Base-by-base conservation (phyloP, 1,284 basidiomycete species). In the Acaromyces ingoldii region DNA sequence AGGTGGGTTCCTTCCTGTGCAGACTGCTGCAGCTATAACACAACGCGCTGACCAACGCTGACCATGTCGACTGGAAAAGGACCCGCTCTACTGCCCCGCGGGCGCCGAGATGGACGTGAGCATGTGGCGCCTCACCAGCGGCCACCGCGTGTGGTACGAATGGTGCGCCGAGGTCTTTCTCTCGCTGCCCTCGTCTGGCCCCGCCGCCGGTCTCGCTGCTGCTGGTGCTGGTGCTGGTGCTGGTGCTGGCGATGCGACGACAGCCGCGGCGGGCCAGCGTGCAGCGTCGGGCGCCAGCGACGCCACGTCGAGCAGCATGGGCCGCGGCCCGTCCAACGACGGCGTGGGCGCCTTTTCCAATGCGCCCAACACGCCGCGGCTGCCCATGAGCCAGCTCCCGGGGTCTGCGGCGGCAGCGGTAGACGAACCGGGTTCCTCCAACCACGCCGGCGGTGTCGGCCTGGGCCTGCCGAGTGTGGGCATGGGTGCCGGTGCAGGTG, bases 141-240 rank as follows among this genome's bases (percentile, higher is more conserved):
- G 85, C 57, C 82, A 85, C 28, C 84, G 87, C 66, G 90, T 99
- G 6, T 99, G 95, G 95, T 98, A 97, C 78, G 95, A 98, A 77
- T 99, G 95, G 95, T 85, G 86, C 67, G 91, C 90, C 0, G 91
- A 97, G 70, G 85, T 86, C 2, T 97, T 88, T 79, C 79, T 97
- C 36, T 4, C 57, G 78, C 29, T 60, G 9, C 26, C 47, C n/a
- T 22, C 41, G 22, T 13, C 53, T 22, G 43, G 21, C 31, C 44
- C 29, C 47, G 21, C 21, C 56, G 38, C 46, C 51, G 10, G 37
- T 58, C 15, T 47, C 33, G 7, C 51, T 17, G 19, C 29, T 21
- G n/a, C 31, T 30, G 30, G 17, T 38, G 22, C n/a, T n/a, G 30
- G 24, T 19, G 30, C n/a, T 19, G 21, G 10, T 25, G 21, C 17